Base-by-base conservation (phyloP, 2,329 filamentous ascomycete genomes). In the Diplodia mutila region DNA sequence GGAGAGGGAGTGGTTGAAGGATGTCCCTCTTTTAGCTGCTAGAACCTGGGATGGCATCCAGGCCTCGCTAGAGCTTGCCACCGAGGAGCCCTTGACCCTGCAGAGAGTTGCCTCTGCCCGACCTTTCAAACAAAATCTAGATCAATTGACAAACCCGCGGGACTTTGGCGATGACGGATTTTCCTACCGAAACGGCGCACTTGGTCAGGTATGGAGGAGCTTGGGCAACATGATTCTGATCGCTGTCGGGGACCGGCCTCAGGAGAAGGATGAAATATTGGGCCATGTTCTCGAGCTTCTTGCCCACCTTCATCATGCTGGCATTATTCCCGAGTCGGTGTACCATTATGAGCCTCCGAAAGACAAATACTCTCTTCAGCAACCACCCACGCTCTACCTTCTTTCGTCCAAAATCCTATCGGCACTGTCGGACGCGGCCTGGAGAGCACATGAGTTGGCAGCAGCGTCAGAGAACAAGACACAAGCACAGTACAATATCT, bases 341-440 rank as follows among this genome's bases (percentile, higher is more conserved):
- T 83, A 84, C 70, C 75, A 77, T 14, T 79, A 80, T 59, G 73
- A 72, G 11, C 75, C 78, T 1, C 71, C 73, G 14, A 71, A 73
- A 11, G 75, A 80, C 64, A 71, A 72, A 8, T 75, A 74, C 66
- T 78, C 78, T 11, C 74, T 82, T 6, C 81, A 79, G 66, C 82
- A 83, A 68, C 82, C 83, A 34, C 83, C 83, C 4, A 80, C 80
- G 6, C 75, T 85, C 3, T 80, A 83, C 65, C 72, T 84, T 34
- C 74, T 85, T 0, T 84, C 81, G 2, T 80, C 81, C 4, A 78
- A 80, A 21, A 85, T 85, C 39, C 72, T 85, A 29, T 82, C 80
- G 0, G 81, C 83, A 4, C 72, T 85, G 39, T 83, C 83, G 4
- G 83, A 85, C 73, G 83, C 83, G 3, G 80, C 80, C 1, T 85